phyloP scores from a whole-genome alignment of 2,329 filamentous ascomycete genomes.

The Aspergillus pseudoterreus region DNA sequence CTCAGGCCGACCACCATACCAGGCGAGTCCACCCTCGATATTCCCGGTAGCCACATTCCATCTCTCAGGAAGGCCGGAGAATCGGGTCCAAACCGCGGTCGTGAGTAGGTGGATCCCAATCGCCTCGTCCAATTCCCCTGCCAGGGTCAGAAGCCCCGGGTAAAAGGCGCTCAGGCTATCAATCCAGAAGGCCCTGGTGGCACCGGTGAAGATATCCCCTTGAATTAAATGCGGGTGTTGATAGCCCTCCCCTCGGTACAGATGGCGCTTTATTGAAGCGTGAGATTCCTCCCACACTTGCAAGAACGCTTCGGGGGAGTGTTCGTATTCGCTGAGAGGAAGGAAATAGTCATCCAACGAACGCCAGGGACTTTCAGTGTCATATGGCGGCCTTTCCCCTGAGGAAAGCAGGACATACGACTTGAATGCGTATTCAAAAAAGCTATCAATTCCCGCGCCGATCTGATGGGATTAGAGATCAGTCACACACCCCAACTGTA shows the following conservation, averaged over 20 bases:
- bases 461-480: conserved; percentile 50
- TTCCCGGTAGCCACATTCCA: conserved; percentile 84
- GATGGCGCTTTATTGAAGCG: conserved; percentile 79
- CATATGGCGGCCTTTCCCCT: conserved; percentile 43
- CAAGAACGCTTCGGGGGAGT: conserved; percentile 74
- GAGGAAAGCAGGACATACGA: conserved; percentile 86
- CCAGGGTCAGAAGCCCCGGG: conserved; percentile 78
- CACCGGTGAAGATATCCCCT: conserved; percentile 81
- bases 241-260: conserved; percentile 71
- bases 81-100: conserved; percentile 90
- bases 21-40: conserved; percentile 81
- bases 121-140: conserved; percentile 86
- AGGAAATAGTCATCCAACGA: conserved; percentile 62
- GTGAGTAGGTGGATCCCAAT: conserved; percentile 86
- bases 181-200: conserved; percentile 87
- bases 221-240: conserved; percentile 93
- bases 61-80: conserved; percentile 87
- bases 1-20: conserved; percentile 94
- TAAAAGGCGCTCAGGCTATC: conserved; percentile 96
- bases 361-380: conserved; percentile 40
- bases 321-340: conserved; percentile 60
- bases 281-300: conserved; percentile 82
- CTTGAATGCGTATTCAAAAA: conserved; percentile 97
- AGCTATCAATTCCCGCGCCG: conserved; percentile 93
- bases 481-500: background rate